These are phyloP conservation scores for Vigna trinervia DNA, from an alignment of 306 rosid genomes.

Conservation along the genomic window DNA sequence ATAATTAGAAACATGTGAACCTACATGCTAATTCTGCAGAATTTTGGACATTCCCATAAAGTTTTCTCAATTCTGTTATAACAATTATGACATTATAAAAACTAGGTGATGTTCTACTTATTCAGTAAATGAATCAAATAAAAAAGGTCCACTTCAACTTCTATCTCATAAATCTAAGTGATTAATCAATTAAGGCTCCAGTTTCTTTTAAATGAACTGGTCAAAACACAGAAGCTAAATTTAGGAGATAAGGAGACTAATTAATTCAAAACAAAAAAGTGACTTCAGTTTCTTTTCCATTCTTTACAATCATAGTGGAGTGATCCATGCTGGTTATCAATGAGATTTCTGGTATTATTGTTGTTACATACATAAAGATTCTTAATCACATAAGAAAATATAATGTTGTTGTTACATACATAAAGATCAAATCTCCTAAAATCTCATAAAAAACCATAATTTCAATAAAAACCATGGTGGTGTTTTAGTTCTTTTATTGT, in stretches of 20 bases:
- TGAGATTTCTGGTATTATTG: not conserved
- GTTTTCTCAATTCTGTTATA: constrained; percentile 10
- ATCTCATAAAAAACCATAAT: not conserved
- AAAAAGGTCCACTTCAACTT: constrained; percentile 8
- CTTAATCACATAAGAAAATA: not conserved
- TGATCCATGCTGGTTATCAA: not conserved
- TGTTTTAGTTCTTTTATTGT: not conserved
- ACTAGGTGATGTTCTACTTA: not conserved
- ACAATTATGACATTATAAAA: not conserved
- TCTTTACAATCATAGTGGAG: not conserved
- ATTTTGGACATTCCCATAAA: not conserved
- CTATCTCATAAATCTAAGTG: constrained; percentile 2
- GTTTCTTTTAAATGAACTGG: too few species aligned
- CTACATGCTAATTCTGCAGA: not conserved
- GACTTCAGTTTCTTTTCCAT: not conserved
- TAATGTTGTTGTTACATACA: not conserved
- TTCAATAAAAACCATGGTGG: not conserved
- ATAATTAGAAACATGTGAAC: not conserved
- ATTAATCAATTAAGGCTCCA: not conserved
- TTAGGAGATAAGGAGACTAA: too few species aligned
- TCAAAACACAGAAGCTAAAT: too few species aligned
- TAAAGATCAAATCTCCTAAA: too few species aligned
- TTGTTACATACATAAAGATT: too few species aligned
- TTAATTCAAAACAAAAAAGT: too few species aligned
- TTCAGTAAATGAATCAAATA: not conserved